Base-by-base conservation (phyloP, 2,329 filamentous ascomycete genomes). In the Fonsecaea monophora region DNA sequence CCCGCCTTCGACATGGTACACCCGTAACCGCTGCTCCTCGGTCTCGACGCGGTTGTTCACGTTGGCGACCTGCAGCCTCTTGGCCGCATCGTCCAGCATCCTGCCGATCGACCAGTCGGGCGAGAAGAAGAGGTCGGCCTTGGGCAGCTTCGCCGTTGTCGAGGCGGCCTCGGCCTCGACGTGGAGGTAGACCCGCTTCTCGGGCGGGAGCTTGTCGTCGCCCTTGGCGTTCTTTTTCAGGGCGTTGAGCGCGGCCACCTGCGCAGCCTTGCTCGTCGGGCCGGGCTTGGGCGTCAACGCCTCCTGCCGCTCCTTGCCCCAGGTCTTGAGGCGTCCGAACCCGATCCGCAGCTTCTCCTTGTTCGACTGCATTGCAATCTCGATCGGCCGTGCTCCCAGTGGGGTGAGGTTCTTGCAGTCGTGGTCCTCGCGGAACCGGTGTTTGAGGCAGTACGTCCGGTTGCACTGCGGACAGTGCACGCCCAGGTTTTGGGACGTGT, bases 1-100 rank as follows among this genome's bases (percentile, higher is more conserved):
- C 0, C 95, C 95, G 0, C 90, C 92, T 76, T 99, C 94, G 0
- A 99, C 92, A 77, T 98, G 94, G 75, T 97, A 99, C 0, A 99
- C 88, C 8, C 95, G 82, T 71, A 99, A 77, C 78, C 90, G 90
- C 66, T 93, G 89, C 76, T 90, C 89, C 80, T 82, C 80, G 4
- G 76, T 77, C 42, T 75, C 78, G 50, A 71, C 77, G 6, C 78
- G 75, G 70, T 83, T 82, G 72, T 83, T 82, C 65, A 81, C 60
- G 70, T 83, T 83, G 73, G 81, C 77, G 9, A 82, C 78, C 32
- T 76, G 75, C 66, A 82, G 68, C 67, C 76, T 76, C 66, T 75
- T 74, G 40, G 81, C 81, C 13, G 78, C 81, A 71, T 82, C 80
- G 63, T 82, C 81, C 42, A 82, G 72, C 54, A 82, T 76, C 56